Conservation (phyloP, 2,329 filamentous ascomycete genomes). For the Fusarium praegraminearum region DNA sequence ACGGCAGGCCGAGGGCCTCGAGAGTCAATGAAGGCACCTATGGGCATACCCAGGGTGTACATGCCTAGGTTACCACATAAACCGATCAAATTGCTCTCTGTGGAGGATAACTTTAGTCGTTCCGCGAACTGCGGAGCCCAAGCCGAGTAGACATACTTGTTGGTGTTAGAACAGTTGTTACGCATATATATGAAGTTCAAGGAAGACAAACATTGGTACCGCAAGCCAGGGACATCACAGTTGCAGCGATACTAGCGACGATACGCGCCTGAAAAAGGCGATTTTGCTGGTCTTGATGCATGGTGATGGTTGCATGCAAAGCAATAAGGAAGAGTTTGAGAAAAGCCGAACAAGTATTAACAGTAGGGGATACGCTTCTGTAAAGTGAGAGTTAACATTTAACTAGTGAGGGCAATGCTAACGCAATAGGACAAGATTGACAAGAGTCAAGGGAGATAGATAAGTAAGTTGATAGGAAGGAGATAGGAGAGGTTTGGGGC, state of each 20-base stretch:
- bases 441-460: slow-evolving; percentile 1
- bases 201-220: slow-evolving; percentile 82
- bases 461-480: slow-evolving; percentile 2
- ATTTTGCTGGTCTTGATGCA: slow-evolving; percentile 45
- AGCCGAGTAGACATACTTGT: slow-evolving; percentile 95
- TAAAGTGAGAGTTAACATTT: slow-evolving; percentile 30
- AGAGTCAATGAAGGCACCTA: slow-evolving; percentile 87
- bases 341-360: slow-evolving; percentile 8
- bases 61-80: slow-evolving; percentile 90
- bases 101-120: slow-evolving; percentile 87
- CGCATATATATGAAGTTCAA: neutral
- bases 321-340: neutral
- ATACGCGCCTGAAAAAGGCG: slow-evolving; percentile 74
- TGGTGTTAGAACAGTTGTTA: slow-evolving; percentile 19
- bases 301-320: slow-evolving; percentile 19
- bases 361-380: slow-evolving; percentile 15
- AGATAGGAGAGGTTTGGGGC: slow-evolving; percentile 13
- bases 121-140: slow-evolving; percentile 97
- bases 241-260: slow-evolving; percentile 86
- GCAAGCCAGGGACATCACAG: slow-evolving; percentile 85
- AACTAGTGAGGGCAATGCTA: slow-evolving; percentile 28
- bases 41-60: slow-evolving; percentile 90
- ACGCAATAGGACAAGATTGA: slow-evolving; percentile 26
- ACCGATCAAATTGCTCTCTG: slow-evolving; percentile 90
- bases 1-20: slow-evolving; percentile 85